These are phyloP conservation scores for Mycena rosella DNA, from an alignment of 768 basidiomycete species.

Conservation along the genomic window DNA sequence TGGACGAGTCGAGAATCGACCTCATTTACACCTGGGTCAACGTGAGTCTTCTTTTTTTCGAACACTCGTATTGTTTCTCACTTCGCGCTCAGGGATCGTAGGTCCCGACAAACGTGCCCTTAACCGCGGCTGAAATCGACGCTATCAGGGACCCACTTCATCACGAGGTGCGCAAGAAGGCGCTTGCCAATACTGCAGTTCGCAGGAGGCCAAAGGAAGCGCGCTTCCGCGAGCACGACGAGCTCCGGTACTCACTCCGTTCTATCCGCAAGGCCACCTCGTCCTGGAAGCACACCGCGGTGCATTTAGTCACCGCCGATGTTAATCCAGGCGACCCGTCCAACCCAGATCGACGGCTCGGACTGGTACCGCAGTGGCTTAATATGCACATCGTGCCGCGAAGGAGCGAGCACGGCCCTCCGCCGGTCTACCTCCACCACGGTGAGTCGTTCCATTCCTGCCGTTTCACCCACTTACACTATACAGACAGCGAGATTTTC, in stretches of 20 bases:
- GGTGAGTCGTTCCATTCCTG: conserved; percentile 42
- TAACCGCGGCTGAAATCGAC: background rate
- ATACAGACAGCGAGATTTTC: conserved; percentile 34
- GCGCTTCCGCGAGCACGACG: conserved; percentile 50
- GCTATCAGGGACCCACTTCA: conserved; percentile 15
- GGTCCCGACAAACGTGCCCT: background rate
- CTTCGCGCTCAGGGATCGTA: conserved; percentile 17
- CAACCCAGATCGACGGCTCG: conserved; percentile 41
- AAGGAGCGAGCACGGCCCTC: conserved; percentile 41
- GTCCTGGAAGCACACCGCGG: conserved; percentile 38
- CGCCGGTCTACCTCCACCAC: conserved; percentile 45
- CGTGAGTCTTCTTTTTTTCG: background rate
- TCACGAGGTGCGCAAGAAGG: conserved; percentile 2
- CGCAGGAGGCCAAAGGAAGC: conserved; percentile 20
- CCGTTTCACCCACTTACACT: conserved; percentile 31
- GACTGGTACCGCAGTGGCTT: conserved; percentile 56
- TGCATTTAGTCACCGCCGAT: conserved; percentile 50
- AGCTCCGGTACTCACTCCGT: conserved; percentile 51
- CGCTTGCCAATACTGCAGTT: background rate
- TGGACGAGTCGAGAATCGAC: conserved; percentile 21
- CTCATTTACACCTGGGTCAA: conserved; percentile 26
- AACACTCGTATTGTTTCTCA: background rate
- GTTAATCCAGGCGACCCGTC: conserved; percentile 40
- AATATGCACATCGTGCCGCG: conserved; percentile 34
- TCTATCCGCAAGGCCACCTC: conserved; percentile 46